Evolutionary conservation across 306 rosid species (phyloP).

Genomic region (Hippophae tibetana): DNA sequence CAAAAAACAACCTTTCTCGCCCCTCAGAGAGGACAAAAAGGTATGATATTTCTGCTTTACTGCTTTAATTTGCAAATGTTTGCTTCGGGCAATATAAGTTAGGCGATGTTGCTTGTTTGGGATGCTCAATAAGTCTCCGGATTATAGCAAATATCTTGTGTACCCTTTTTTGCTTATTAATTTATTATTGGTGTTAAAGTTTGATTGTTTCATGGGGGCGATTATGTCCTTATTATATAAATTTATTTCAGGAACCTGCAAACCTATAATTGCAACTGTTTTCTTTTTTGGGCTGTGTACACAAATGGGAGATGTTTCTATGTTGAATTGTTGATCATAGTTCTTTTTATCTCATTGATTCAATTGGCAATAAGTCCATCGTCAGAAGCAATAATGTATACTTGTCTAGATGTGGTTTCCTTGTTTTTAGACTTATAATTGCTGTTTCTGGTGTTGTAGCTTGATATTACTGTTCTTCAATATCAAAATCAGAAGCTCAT

Average conservation of each 20-base stretch:
- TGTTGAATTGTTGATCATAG: background rate
- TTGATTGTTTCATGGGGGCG: background rate
- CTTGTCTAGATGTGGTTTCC: background rate
- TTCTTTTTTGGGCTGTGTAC: background rate
- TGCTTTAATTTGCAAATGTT: conserved; percentile 6
- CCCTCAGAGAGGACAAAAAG: conserved; percentile 82
- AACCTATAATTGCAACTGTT: no score
- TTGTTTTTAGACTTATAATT: conserved; percentile 16
- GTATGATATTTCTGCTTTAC: conserved; percentile 23
- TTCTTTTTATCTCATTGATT: background rate
- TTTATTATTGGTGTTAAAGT: no score
- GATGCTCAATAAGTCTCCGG: background rate
- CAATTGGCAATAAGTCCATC: background rate
- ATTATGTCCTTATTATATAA: background rate
- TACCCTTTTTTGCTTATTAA: no score
- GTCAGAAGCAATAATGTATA: background rate
- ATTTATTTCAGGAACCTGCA: background rate
- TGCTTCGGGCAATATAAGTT: conserved; percentile 2
- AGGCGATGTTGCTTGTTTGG: background rate
- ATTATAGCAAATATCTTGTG: no score
- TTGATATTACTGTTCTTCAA: conserved; percentile 76
- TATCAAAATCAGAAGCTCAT: conserved; percentile 82
- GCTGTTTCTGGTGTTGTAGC: conserved; percentile 40
- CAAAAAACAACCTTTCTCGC: conserved; percentile 61
- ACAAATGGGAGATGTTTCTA: background rate